Evolutionary conservation across 148 eudicot genomes (phyloP).

Genomic region (Rhododendron vialii): DNA sequence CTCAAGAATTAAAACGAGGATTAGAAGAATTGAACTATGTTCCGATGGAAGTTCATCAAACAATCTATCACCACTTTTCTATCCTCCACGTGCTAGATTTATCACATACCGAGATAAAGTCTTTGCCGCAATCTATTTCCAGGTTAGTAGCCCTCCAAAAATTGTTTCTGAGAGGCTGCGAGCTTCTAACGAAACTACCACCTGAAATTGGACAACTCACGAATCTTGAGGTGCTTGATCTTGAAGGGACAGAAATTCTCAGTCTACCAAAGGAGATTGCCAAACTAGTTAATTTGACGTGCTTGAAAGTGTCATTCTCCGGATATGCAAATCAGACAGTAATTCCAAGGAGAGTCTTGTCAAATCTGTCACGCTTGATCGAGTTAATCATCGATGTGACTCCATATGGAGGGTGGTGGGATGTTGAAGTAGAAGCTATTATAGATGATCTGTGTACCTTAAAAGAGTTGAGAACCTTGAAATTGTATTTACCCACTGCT

Average conservation of each 20-base stretch:
- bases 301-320: background rate
- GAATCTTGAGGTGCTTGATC: background rate
- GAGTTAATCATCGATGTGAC: background rate
- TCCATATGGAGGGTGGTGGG: background rate
- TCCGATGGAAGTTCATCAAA: background rate
- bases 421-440: background rate
- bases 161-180: background rate
- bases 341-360: background rate
- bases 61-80: background rate
- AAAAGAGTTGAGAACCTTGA: background rate
- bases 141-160: background rate
- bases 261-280: background rate
- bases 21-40: background rate
- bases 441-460: background rate
- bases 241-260: background rate
- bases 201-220: background rate
- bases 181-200: background rate
- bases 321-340: background rate
- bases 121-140: slow-evolving; percentile 18
- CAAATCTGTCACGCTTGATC: background rate
- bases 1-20: background rate
- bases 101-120: slow-evolving; percentile 1
- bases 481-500: background rate
- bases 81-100: background rate
- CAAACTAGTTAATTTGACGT: background rate